phyloP scores from a whole-genome alignment of 176 grass and related monocot species.

The Rhynchospora tenuis region DNA sequence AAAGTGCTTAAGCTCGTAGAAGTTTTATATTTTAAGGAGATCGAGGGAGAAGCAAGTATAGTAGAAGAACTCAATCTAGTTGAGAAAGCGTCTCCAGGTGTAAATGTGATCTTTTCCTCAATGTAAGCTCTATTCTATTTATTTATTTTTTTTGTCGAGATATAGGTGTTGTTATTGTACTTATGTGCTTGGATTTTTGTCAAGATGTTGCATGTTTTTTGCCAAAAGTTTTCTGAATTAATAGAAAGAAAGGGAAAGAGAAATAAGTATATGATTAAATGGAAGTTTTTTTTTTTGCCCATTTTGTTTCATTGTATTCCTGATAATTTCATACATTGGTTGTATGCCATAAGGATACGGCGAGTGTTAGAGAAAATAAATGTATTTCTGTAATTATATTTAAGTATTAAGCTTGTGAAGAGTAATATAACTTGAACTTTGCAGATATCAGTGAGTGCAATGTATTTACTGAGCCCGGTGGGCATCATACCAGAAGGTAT shows the following conservation, averaged over 20 bases:
- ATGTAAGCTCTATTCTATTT: too few species aligned
- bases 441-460: conserved; percentile 61
- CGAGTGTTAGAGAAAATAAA: not conserved
- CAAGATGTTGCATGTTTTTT: conserved; percentile 39
- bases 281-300: not conserved
- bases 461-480: conserved; percentile 82
- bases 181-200: too few species aligned
- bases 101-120: too few species aligned
- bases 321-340: conserved; percentile 8
- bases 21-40: too few species aligned
- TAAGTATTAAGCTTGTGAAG: not conserved
- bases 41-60: too few species aligned
- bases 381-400: not conserved
- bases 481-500: conserved; percentile 89
- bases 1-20: too few species aligned
- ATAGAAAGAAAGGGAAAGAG: not conserved
- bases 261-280: not conserved
- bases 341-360: not conserved
- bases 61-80: too few species aligned
- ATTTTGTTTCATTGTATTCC: conserved; percentile 27
- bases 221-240: conserved; percentile 36
- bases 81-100: too few species aligned
- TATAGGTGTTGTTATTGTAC: too few species aligned
- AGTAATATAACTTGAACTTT: conserved; percentile 32
- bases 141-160: too few species aligned